These are phyloP conservation scores for Aspergillus sergii DNA, from an alignment of 2,329 filamentous ascomycete species.

Conservation along the genomic window DNA sequence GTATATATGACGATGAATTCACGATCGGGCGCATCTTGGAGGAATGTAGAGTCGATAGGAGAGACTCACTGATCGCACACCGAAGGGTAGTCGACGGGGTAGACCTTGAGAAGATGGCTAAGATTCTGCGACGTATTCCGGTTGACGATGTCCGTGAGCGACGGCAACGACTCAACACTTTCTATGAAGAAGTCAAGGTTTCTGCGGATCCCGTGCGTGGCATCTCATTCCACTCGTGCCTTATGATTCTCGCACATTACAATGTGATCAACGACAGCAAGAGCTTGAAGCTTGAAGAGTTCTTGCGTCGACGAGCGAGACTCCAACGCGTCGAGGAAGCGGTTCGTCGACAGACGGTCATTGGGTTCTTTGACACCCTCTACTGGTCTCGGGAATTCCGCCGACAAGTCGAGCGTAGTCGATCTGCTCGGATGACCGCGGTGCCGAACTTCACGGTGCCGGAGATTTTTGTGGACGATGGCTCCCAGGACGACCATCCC, in stretches of 20 bases:
- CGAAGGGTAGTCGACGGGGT: slow-evolving; percentile 56
- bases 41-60: slow-evolving; percentile 67
- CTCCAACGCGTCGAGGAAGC: slow-evolving; percentile 94
- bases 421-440: slow-evolving; percentile 72
- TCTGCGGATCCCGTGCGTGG: slow-evolving; percentile 87
- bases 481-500: slow-evolving; percentile 53
- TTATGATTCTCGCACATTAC: slow-evolving; percentile 97
- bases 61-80: slow-evolving; percentile 44
- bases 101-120: slow-evolving; percentile 75
- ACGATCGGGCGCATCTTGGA: slow-evolving; percentile 86
- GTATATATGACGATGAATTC: slow-evolving; percentile 89
- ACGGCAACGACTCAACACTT: slow-evolving; percentile 82
- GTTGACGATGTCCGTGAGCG: slow-evolving; percentile 72
- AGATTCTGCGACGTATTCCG: slow-evolving; percentile 72
- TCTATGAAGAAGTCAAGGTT: slow-evolving; percentile 95
- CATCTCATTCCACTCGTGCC: slow-evolving; percentile 85
- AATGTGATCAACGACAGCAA: slow-evolving; percentile 99
- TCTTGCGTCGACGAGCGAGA: slow-evolving; percentile 82
- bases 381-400: slow-evolving; percentile 86
- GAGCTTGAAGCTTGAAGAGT: slow-evolving; percentile 91
- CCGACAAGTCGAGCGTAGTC: slow-evolving; percentile 71
- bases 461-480: slow-evolving; percentile 84
- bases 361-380: slow-evolving; percentile 93
- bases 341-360: slow-evolving; percentile 83
- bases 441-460: slow-evolving; percentile 82